Percentiles rank a stretch among this genome's conserved stretches.
phyloP scores from a whole-genome alignment of 1,284 basidiomycete genomes.

The Nidula niveotomentosa region DNA sequence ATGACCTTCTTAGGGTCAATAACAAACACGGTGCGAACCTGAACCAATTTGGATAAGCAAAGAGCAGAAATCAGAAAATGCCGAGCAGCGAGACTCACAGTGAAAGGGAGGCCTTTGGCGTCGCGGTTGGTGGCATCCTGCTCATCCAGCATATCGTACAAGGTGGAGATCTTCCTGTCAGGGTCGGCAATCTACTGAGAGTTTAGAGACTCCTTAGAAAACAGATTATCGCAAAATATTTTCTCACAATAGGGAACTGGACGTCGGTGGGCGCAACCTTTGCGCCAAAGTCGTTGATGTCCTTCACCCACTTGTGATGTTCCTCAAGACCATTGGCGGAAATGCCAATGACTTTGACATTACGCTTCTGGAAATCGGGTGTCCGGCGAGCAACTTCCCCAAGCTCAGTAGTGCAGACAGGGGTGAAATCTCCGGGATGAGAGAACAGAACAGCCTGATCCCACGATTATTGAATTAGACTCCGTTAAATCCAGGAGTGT shows the following conservation, averaged over 20 bases:
- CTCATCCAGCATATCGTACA: slow-evolving; percentile 96
- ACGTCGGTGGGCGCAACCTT: slow-evolving; percentile 71
- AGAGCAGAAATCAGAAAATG: too few species aligned
- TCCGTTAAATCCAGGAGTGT: slow-evolving; percentile 1
- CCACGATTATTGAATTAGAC: slow-evolving; percentile 9
- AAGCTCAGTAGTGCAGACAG: slow-evolving; percentile 95
- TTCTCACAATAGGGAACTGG: slow-evolving; percentile 86
- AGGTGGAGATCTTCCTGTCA: slow-evolving; percentile 81
- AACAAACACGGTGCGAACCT: slow-evolving; percentile 95
- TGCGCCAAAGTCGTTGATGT: slow-evolving; percentile 83
- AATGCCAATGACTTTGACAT: slow-evolving; percentile 93
- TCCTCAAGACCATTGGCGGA: slow-evolving; percentile 90
- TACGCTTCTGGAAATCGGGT: slow-evolving; percentile 84
- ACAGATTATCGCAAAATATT: background rate
- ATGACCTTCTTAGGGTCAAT: slow-evolving; percentile 93
- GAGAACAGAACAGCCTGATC: slow-evolving; percentile 82
- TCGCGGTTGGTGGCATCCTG: slow-evolving; percentile 96
- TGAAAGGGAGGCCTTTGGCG: slow-evolving; percentile 85
- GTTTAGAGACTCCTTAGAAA: background rate
- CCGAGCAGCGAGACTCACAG: slow-evolving; percentile 39
- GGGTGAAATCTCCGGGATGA: slow-evolving; percentile 88
- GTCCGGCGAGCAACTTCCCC: slow-evolving; percentile 90
- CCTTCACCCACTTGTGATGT: slow-evolving; percentile 90
- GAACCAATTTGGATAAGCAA: slow-evolving; percentile 11
- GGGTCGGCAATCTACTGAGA: slow-evolving; percentile 81